Evolutionary conservation across 2,329 filamentous ascomycete species (phyloP).

Genomic region (Ascochyta koolunga): DNA sequence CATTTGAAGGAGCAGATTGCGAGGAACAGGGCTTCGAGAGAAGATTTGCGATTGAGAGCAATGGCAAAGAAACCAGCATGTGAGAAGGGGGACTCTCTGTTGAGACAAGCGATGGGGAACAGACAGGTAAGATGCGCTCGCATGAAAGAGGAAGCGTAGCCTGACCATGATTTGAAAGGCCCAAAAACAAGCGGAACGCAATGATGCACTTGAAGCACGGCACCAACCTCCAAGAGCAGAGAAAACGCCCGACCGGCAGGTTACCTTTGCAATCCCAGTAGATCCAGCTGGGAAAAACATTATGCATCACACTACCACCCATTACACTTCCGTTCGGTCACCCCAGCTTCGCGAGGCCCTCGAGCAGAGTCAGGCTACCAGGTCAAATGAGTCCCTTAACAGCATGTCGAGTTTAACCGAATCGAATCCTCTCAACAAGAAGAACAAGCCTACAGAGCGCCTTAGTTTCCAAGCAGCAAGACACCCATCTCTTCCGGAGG

Average conservation of each 20-base stretch:
- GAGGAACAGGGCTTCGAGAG: not conserved
- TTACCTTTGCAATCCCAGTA: no score
- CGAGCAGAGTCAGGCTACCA: not conserved
- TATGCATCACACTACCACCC: not conserved
- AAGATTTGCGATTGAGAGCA: not conserved
- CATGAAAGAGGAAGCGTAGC: not conserved
- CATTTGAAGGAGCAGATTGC: conserved; percentile 1
- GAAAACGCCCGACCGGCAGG: not conserved
- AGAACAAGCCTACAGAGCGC: not conserved
- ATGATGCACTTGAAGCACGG: no score
- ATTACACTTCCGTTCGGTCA: not conserved
- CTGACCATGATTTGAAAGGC: not conserved
- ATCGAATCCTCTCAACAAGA: no score
- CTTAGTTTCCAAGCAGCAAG: not conserved
- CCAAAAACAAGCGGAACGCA: not conserved
- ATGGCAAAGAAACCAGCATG: not conserved
- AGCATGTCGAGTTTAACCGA: no score
- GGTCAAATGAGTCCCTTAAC: not conserved
- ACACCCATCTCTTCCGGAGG: not conserved
- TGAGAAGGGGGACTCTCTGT: not conserved
- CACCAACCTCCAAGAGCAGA: not conserved
- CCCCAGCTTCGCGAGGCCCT: not conserved
- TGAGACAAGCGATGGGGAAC: not conserved
- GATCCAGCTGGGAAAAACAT: no score
- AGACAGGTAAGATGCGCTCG: not conserved